Evolutionary conservation across 192 early-diverging fungal species (phyloP), one percentile per base, ranked within the genome.

Genomic region (Oehlia diaphana): DNA sequence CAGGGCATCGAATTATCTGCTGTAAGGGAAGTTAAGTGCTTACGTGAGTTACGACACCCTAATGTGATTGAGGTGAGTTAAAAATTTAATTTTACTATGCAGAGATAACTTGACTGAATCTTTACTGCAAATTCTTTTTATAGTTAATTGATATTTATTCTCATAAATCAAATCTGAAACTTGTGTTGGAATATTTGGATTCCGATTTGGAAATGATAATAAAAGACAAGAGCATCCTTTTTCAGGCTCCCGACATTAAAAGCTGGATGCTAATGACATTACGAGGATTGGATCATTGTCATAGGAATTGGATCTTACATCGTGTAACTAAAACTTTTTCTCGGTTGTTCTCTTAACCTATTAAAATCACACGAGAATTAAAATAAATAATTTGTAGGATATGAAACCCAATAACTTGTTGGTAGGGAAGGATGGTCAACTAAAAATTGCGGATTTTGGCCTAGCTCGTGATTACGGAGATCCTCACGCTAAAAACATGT

Each of bases 381-480:
- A 42, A 7, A 14, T 82, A 65, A 62, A 28, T 9, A 42, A 53
- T 23, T 64, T n/a, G 21, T 37, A 92, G 90, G 94, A 96, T 89
- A 89, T 96, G 87, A 96, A 96, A 81, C 94, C 94, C 65, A 95
- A 94, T 85, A 96, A 96, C 77, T 91, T 95, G 85, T 80, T 94
- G 44, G 87, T 96, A 76, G 92, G 91, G 0, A 87, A 86, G 4
- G 92, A 96, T 82, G 98, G 98, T 8, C 91, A 95, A 79, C 85
- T 99, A 37, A 99, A 99, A 81, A 86, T 99, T 85, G 98, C 95
- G 0, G 98, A 99, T 94, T 99, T 99, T 84, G 98, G 98, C 85
- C 85, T 99, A 47, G 96, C 98, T n/a, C 82, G 96, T n/a, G 95
- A 97, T 78, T 99, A 89, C 89, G 96, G 94, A 53, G 93, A 96